Evolutionary conservation across 495 filamentous ascomycete genomes (phyloP), one percentile per base, ranked within the genome.

Genomic region (Neurospora sp.): DNA sequence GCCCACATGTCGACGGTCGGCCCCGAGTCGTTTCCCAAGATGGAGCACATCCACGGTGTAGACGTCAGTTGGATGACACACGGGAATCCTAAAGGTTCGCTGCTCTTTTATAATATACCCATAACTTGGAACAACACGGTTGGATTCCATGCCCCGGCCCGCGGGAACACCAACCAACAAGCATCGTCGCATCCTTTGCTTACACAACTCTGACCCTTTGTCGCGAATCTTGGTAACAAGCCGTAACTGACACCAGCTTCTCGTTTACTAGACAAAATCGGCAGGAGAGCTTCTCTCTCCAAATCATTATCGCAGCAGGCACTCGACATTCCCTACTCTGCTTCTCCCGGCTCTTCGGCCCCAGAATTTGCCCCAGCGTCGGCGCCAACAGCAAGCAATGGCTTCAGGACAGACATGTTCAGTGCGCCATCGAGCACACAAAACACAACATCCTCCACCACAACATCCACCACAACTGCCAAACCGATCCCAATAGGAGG

Each of bases 21-120:
- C 70, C 46, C 14, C 70, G 39, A 74, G 39, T 71, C 73, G 23
- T 62, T 62, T 31, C 54, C 54, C 78, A 83, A 71, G 66, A 91
- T 90, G 90, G 90, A 91, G 81, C 86, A 86, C 74, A 83, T 90
- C 74, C 88, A 89, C 75, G 86, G 87, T 38, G 82, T 92, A 73
- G 90, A 92, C 80, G 89, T 92, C 71, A 87, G 85, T 72, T 92
- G 90, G 90, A 87, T 92, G 84, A 85, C 84, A 62, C 84, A 87
- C 76, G 84, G 83, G 74, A 78, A 80, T 74, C 78, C 81, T 10
- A 87, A 87, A 85, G 85, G 85, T 85, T 75, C 62, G 82, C 74
- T 46, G 37, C 18, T 39, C n/a, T 66, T 39, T 23, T 6, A 9
- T 37, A 48, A 48, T 48, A 23, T 20, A 42, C 18, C 10, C 41